Evolutionary conservation across 768 basidiomycete genomes (phyloP).

Genomic region (Leccinellum rugosiceps): DNA sequence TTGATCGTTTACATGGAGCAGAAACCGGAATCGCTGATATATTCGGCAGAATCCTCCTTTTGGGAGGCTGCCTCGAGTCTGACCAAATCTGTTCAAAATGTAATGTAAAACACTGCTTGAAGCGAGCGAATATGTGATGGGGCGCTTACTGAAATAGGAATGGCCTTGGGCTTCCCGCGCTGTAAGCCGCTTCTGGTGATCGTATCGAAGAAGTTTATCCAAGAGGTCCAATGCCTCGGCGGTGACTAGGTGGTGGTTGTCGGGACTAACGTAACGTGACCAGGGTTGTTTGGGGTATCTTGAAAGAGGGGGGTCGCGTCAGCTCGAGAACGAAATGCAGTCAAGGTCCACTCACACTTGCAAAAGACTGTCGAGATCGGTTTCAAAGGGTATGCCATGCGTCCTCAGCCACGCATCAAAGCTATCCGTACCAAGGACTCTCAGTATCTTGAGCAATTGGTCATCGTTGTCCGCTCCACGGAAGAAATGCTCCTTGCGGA

Average conservation of each 20-base stretch:
- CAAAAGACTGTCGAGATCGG: conserved; percentile 56
- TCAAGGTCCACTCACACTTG: conserved; percentile 35
- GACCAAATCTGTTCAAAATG: conserved; percentile 40
- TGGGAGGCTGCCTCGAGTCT: conserved; percentile 44
- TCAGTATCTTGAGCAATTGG: conserved; percentile 67
- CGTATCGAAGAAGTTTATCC: conserved; percentile 64
- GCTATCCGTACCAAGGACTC: conserved; percentile 64
- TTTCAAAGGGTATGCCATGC: conserved; percentile 66
- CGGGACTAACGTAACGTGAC: conserved; percentile 55
- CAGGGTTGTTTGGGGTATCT: conserved; percentile 66
- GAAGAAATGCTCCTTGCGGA: conserved; percentile 74
- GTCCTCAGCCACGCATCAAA: conserved; percentile 57
- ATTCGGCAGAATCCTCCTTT: conserved; percentile 40
- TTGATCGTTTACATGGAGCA: conserved; percentile 34
- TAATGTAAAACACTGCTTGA: conserved; percentile 17
- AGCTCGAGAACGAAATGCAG: background rate
- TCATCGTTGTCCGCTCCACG: conserved; percentile 73
- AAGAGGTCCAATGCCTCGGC: conserved; percentile 64
- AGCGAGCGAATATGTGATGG: conserved; percentile 17
- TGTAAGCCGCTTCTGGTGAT: conserved; percentile 66
- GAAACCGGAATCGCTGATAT: conserved; percentile 49
- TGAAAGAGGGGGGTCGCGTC: background rate
- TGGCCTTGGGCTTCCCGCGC: conserved; percentile 66
- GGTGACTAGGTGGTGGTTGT: conserved; percentile 57
- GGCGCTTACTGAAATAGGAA: conserved; percentile 56